A percentile compares a stretch with the other conserved stretches of the same genome.
These are phyloP conservation scores for Marsdenia floribunda DNA, from an alignment of 257 asterid genomes.

Conservation along the genomic window DNA sequence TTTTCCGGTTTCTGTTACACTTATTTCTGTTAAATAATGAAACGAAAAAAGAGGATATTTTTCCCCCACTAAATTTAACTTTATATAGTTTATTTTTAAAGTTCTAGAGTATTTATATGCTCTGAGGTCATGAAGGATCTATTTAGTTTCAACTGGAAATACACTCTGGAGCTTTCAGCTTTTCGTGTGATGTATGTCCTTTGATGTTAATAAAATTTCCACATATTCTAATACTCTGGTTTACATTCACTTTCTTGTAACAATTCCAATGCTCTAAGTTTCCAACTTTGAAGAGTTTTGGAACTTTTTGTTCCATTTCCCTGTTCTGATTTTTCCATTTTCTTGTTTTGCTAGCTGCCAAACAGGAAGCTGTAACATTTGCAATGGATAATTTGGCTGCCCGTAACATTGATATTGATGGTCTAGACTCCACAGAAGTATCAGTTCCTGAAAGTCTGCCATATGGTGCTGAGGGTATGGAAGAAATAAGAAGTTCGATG, in stretches of 20 bases:
- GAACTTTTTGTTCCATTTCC: background rate
- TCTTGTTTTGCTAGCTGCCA: conserved; percentile 9
- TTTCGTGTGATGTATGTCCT: background rate
- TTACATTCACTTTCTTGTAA: background rate
- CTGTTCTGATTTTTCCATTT: background rate
- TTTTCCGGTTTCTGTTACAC: background rate
- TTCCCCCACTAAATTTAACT: too few species aligned
- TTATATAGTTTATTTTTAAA: background rate
- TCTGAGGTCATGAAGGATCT: background rate
- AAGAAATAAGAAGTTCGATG: conserved; percentile 30
- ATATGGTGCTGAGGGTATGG: conserved; percentile 23
- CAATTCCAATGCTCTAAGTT: background rate
- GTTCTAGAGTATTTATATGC: background rate
- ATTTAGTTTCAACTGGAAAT: background rate
- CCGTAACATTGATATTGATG: conserved; percentile 9
- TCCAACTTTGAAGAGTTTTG: background rate
- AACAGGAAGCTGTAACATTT: conserved; percentile 16
- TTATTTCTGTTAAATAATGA: background rate
- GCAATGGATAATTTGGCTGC: conserved; percentile 18
- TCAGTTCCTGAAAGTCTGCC: conserved; percentile 22
- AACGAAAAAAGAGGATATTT: background rate
- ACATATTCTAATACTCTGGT: background rate
- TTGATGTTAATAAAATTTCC: background rate
- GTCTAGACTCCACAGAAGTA: conserved; percentile 28
- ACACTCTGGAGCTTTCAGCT: background rate